phyloP scores from a whole-genome alignment of 164 flowering plant genomes.

The Berberis vulgaris region DNA sequence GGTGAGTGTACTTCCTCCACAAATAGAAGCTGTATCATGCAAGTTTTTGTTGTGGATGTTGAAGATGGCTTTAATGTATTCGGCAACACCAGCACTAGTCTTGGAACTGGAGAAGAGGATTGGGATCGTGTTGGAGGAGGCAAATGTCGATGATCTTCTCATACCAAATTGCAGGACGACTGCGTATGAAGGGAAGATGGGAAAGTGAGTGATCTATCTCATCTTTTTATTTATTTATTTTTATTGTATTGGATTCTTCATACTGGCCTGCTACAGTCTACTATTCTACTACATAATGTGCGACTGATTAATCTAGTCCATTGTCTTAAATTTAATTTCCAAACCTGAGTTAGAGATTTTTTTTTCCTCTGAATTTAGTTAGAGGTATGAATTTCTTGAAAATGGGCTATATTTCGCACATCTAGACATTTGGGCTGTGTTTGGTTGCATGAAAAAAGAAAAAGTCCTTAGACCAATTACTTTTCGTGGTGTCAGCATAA shows the following conservation, averaged over 20 bases:
- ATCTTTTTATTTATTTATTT: not conserved
- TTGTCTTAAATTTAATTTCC: not conserved
- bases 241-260: not conserved
- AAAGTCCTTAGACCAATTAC: no score
- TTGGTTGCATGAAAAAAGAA: no score
- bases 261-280: not conserved
- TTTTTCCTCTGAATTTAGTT: no score
- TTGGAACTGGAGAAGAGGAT: constrained; percentile 80
- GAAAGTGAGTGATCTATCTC: constrained; percentile 26
- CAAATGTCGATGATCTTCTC: constrained; percentile 55
- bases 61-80: constrained; percentile 54
- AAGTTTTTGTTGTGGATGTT: constrained; percentile 58
- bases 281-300: not conserved
- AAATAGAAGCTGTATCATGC: constrained; percentile 60
- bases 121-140: constrained; percentile 66
- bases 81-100: constrained; percentile 55
- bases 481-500: no score
- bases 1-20: constrained; percentile 59
- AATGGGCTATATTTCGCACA: no score
- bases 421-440: no score
- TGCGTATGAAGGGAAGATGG: constrained; percentile 30
- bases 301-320: not conserved
- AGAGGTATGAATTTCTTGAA: no score
- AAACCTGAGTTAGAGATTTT: not conserved
- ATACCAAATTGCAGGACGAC: constrained; percentile 41